Evolutionary conservation across 2,329 filamentous ascomycete genomes (phyloP), one percentile per base, ranked within the genome.

Genomic region (Colletotrichum sp.): DNA sequence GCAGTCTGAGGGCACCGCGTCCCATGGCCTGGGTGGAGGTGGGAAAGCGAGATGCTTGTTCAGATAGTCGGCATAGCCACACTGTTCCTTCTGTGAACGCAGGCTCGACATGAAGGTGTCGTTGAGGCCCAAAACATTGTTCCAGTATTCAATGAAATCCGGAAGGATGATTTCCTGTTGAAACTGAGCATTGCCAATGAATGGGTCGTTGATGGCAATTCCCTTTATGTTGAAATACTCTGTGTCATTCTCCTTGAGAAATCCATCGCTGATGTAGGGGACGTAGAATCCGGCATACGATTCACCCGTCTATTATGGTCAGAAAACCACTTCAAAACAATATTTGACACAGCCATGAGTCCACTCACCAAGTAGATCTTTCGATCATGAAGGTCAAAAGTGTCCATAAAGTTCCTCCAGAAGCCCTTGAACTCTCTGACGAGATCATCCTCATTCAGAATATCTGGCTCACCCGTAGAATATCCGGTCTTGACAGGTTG

Each of bases 351-450:
- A 43, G 2, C 38, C 10, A 21, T 2, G 10, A 52, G n/a, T 13
- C n/a, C 0, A 52, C 43, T 52, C 43, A 52, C 43, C 43, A 97
- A 90, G 83, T 94, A 96, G 10, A 95, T 89, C 78, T 94, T 94
- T 79, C 90, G 91, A n/a, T 89, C 88, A n/a, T 94, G 88, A 79
- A 95, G 86, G 13, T 84, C 86, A 78, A 96, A 96, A 0, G 92
- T 92, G 43, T 94, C 87, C 76, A 95, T 85, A 79, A 95, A 96
- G 85, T 95, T 95, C 85, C 93, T 93, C 88, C 92, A 96, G 85
- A 95, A 97, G 64, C 93, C 93, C 18, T 93, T 87, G 82, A 96
- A 95, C 79, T 96, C 90, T n/a, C 85, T 83, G 0, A 93, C 93
- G 2, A 94, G 88, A 77, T 95, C 93, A 34, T 92, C 89, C 78